Conservation (phyloP, 352 stramenopile species). For the Pythium dissimile region DNA sequence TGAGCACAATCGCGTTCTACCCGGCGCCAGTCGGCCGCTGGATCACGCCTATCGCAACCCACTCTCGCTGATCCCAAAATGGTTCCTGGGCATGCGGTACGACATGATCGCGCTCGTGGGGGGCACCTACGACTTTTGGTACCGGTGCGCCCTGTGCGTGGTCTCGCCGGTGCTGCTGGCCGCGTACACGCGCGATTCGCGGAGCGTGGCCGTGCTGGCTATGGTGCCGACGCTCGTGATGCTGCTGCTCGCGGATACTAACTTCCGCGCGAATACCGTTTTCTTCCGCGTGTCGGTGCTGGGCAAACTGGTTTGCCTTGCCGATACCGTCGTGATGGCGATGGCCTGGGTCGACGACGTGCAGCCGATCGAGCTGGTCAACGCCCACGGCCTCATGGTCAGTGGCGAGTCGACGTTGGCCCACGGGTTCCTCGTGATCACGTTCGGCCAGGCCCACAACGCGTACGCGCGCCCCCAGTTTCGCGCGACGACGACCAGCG, state of each 20-base stretch:
- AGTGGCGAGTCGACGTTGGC: not conserved
- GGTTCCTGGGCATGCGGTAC: not conserved
- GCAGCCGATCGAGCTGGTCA: not conserved
- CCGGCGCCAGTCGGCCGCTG: too few species aligned
- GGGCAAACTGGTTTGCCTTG: not conserved
- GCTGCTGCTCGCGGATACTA: not conserved
- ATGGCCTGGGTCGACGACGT: not conserved
- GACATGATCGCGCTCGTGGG: slow-evolving; percentile 5
- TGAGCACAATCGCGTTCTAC: not conserved
- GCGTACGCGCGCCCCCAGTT: not conserved
- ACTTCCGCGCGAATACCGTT: not conserved
- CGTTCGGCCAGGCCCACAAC: not conserved
- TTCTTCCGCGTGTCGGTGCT: not conserved
- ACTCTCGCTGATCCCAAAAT: not conserved
- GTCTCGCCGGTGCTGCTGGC: not conserved
- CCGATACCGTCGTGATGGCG: not conserved
- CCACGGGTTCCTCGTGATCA: slow-evolving; percentile 3
- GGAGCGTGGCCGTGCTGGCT: not conserved
- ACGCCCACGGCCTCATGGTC: not conserved
- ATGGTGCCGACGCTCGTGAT: not conserved
- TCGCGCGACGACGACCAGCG: not conserved
- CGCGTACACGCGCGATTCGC: not conserved
- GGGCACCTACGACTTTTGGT: slow-evolving; percentile 12
- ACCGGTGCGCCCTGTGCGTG: not conserved
- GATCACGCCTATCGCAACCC: not conserved